phyloP scores from a whole-genome alignment of 176 grass and related monocot species.

The bread wheat (Triticum aestivum) region DNA sequence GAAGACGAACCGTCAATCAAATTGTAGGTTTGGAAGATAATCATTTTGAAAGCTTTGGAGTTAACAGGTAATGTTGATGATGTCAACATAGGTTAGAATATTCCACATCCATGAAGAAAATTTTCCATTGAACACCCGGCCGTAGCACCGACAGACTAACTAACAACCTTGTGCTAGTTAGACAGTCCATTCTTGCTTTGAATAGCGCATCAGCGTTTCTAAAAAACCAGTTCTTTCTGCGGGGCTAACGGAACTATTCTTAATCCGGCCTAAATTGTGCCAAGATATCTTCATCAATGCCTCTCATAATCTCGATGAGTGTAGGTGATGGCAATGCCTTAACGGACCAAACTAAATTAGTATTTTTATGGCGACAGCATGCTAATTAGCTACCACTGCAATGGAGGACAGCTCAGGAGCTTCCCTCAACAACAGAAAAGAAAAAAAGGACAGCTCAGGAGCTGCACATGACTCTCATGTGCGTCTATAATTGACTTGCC shows the following conservation, averaged over 20 bases:
- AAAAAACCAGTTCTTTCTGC: not conserved
- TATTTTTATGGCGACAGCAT: not conserved
- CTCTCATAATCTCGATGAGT: not conserved
- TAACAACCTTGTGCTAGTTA: not conserved
- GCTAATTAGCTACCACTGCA: not conserved
- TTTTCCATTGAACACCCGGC: not conserved
- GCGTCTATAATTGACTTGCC: slow-evolving; percentile 34
- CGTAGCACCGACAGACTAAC: not conserved
- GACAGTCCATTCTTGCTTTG: not conserved
- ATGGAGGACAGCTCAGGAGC: slow-evolving; percentile 19
- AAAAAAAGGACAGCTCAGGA: slow-evolving; percentile 6
- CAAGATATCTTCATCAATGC: not conserved
- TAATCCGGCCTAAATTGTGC: not conserved
- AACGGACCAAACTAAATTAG: not conserved
- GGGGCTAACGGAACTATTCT: not conserved
- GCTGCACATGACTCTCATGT: slow-evolving; percentile 33
- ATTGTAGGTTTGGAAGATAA: not conserved
- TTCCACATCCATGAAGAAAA: not conserved
- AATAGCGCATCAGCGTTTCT: not conserved
- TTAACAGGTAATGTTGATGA: not conserved
- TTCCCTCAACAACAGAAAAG: not conserved
- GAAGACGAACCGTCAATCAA: not conserved
- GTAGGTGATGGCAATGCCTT: not conserved
- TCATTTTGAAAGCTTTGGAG: not conserved
- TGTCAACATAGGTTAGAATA: not conserved